Base-by-base conservation (phyloP, 2,329 filamentous ascomycete genomes). In the Colletotrichum endophyticum region DNA sequence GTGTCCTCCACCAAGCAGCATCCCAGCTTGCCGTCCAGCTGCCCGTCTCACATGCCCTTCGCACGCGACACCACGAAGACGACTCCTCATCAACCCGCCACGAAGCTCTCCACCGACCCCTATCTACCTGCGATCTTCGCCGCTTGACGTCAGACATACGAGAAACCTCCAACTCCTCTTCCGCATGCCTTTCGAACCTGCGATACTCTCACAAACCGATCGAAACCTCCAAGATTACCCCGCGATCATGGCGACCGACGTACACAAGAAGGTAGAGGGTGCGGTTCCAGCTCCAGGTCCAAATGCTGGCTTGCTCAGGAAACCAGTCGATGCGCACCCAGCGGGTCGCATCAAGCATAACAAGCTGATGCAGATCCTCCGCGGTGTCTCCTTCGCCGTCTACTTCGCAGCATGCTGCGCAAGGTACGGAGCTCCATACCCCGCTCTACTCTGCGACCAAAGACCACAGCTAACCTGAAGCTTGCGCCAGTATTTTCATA, bases 261-360 rank as follows among this genome's bases (percentile, higher is more conserved):
- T 87, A 70, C 86, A 84, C 73, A 83, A 84, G 72, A 72, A 80
- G 73, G 66, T 71, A 78, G 30, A 70, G 75, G n/a, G 22, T 69
- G 80, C 61, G 66, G 75, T 76, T 34, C 78, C 82, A 59, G 78
- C 79, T 30, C 75, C 80, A 25, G 80, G 57, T 3, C 13, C 27
- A 6, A 72, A 75, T 22, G 66, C 67, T 2, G 72, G 72, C 36
- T 70, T 78, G 22, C 74, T 69, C 57, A 75, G 74, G 16, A 76
- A 66, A 34, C 70, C 77, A 12, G 77, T 53, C 64, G 77, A 76
- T 25, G 79, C 77, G 16, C 91, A 93, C 80, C 91, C 91, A 0
- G 90, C 90, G 3, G 91, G 91, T n/a, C 87, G 88, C 71, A 83
- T 87, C 70, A 87, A 89, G 75, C 87, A 93, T 83, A 88, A 90